Base-by-base conservation (phyloP, 202 grass and related monocot species). In the Thinopyrum obtusiflorum region DNA sequence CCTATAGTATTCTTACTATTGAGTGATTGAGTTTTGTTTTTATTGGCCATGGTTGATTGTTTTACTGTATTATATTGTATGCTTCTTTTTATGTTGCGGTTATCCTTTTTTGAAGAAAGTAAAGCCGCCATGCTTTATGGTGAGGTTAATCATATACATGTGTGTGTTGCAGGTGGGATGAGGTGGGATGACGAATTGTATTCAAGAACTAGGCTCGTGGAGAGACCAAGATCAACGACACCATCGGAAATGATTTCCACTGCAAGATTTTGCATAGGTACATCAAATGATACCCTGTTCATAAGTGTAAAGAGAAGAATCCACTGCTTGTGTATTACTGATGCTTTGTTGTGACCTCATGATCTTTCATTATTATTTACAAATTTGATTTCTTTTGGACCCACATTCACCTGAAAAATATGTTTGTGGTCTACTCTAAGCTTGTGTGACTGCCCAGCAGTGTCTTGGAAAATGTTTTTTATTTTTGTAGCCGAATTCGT, bases 251-350 rank as follows among this genome's bases (percentile, higher is more conserved):
- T 42, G 10, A 42, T 42, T 42, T 42, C 10, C 39, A 42, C 39
- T 0, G 10, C 10, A 42, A 42, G 39, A 95, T 98, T 79, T 80
- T 98, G 87, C 91, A 98, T 59, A 93, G 93, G 82, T 95, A 98
- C 88, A 98, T 98, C 93, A 98, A 94, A 77, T 98, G 80, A 94
- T 75, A 10, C 2, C 36, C 23, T 1, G 32, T 60, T 12, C n/a
- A 4, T 2, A 23, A 59, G 40, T 47, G 40, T 27, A 29, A 65
- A 55, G 5, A 10, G 32, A 42, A 42, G 37, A 42, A 59, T 6
- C 68, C 2, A 6, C 5, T 44, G 25, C 27, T 84, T 42, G 24
- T 73, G 57, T 83, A 75, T 83, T 31, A 81, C 18, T 63, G 37
- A 24, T 44, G 35, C 11, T 1, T 26, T 63, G 44, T 20, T 7